Conservation (phyloP, 2,329 filamentous ascomycete genomes). For the Thielaviopsis ethacetica region DNA sequence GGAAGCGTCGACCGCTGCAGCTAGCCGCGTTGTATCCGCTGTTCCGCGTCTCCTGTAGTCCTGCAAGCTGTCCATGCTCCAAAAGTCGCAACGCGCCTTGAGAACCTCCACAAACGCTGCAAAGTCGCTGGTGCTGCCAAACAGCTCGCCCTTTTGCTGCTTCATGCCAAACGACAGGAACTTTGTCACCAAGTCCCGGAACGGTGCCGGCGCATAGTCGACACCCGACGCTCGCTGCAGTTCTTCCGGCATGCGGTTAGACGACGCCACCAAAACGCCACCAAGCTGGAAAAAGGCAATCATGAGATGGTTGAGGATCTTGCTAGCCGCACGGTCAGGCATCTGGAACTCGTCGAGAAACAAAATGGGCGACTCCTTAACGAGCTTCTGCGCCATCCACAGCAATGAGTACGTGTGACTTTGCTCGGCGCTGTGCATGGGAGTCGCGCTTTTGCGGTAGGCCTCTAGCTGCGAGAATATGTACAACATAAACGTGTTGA, state of each 20-base stretch:
- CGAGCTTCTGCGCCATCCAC: slow-evolving; percentile 59
- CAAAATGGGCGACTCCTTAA: slow-evolving; percentile 57
- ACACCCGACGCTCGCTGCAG: slow-evolving; percentile 58
- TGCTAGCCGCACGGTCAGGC: slow-evolving; percentile 60
- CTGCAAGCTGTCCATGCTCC: slow-evolving; percentile 61
- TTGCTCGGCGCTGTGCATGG: slow-evolving; percentile 13
- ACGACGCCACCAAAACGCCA: slow-evolving; percentile 64
- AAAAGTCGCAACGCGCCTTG: slow-evolving; percentile 64
- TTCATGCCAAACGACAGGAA: slow-evolving; percentile 20
- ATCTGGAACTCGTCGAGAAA: slow-evolving; percentile 77
- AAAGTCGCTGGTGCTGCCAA: slow-evolving; percentile 53
- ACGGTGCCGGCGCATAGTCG: slow-evolving; percentile 43
- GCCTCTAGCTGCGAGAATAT: slow-evolving; percentile 55
- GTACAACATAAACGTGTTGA: slow-evolving; percentile 75
- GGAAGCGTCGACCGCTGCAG: background rate
- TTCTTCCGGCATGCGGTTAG: slow-evolving; percentile 72
- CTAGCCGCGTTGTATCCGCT: background rate
- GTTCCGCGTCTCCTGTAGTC: slow-evolving; percentile 25
- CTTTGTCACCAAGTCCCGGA: slow-evolving; percentile 33
- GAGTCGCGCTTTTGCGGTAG: slow-evolving; percentile 27
- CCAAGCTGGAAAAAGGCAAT: slow-evolving; percentile 70
- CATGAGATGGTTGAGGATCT: slow-evolving; percentile 64
- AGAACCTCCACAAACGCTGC: slow-evolving; percentile 59
- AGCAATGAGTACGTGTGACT: slow-evolving; percentile 48
- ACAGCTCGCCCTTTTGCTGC: slow-evolving; percentile 30